These are phyloP conservation scores for Musa itinerans DNA, from an alignment of 176 grass and related monocot genomes.

Conservation along the genomic window DNA sequence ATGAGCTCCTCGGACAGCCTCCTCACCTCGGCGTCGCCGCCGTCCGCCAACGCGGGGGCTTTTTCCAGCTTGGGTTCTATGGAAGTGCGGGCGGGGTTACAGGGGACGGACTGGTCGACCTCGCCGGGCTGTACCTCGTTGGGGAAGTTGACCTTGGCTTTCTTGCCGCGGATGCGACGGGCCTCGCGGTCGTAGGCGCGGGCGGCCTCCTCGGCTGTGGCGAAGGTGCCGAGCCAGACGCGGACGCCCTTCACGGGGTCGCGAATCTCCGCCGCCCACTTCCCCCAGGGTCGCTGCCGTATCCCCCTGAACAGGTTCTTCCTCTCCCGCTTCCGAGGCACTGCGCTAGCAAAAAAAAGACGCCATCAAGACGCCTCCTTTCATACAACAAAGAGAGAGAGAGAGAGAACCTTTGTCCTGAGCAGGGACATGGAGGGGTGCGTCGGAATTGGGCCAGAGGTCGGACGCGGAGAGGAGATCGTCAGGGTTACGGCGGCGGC, in stretches of 20 bases:
- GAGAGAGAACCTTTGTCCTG: slow-evolving; percentile 25
- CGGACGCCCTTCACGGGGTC: slow-evolving; percentile 76
- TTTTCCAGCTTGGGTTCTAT: neutral
- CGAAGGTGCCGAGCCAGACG: slow-evolving; percentile 94
- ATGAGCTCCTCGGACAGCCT: slow-evolving; percentile 70
- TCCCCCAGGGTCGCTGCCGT: slow-evolving; percentile 51
- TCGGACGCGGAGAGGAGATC: slow-evolving; percentile 26
- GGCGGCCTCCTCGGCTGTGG: slow-evolving; percentile 67
- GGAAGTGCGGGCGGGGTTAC: neutral
- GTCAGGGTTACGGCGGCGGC: neutral
- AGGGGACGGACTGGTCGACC: neutral
- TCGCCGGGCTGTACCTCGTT: slow-evolving; percentile 16
- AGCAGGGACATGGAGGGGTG: neutral
- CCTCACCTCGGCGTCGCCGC: slow-evolving; percentile 32
- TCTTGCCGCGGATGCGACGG: slow-evolving; percentile 71
- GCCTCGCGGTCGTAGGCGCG: slow-evolving; percentile 84
- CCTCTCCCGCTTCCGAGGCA: slow-evolving; percentile 32
- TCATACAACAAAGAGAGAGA: neutral
- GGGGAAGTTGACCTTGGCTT: slow-evolving; percentile 97
- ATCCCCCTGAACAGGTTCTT: slow-evolving; percentile 86
- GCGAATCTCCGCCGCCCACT: slow-evolving; percentile 51
- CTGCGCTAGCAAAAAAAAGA: slow-evolving; percentile 5
- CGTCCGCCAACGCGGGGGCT: neutral
- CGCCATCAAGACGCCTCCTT: neutral
- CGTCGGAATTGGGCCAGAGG: slow-evolving; percentile 36